phyloP scores from a whole-genome alignment of 2,329 filamentous ascomycete species.

The Mariannaea elegans region DNA sequence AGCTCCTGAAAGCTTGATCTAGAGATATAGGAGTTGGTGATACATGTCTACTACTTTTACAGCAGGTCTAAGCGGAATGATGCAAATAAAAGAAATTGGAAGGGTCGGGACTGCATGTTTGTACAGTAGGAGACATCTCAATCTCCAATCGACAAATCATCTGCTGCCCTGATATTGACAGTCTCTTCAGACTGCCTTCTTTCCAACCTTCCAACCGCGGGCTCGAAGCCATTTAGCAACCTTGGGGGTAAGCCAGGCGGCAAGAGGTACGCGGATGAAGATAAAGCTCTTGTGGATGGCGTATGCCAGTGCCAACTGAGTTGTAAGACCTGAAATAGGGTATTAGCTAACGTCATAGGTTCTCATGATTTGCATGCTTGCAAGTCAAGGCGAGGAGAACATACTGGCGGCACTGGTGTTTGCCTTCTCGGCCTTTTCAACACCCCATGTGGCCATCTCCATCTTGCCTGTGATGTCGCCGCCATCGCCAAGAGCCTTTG shows the following conservation, averaged over 20 bases:
- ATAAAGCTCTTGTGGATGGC: slow-evolving; percentile 98
- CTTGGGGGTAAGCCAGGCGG: slow-evolving; percentile 89
- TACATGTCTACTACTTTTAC: slow-evolving; percentile 22
- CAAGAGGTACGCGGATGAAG: slow-evolving; percentile 91
- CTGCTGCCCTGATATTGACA: neutral
- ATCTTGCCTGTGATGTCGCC: slow-evolving; percentile 55
- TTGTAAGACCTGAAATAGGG: slow-evolving; percentile 65
- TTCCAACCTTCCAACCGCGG: slow-evolving; percentile 97
- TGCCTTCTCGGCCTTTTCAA: slow-evolving; percentile 69
- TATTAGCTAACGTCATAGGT: slow-evolving; percentile 32
- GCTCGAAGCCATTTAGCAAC: slow-evolving; percentile 87
- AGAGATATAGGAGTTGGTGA: slow-evolving; percentile 5
- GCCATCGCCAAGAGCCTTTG: slow-evolving; percentile 53
- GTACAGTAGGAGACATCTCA: neutral
- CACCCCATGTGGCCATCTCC: slow-evolving; percentile 66
- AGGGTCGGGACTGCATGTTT: neutral
- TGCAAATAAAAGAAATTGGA: neutral
- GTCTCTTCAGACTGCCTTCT: slow-evolving; percentile 53
- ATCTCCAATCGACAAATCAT: neutral
- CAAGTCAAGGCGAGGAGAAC: slow-evolving; percentile 48
- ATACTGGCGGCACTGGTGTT: slow-evolving; percentile 77
- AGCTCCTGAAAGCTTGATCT: slow-evolving; percentile 8
- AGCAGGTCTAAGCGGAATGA: slow-evolving; percentile 10
- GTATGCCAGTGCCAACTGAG: slow-evolving; percentile 91
- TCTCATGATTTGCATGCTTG: neutral